Base-by-base conservation (phyloP, 2,329 filamentous ascomycete genomes). In the Exophiala sp. region DNA sequence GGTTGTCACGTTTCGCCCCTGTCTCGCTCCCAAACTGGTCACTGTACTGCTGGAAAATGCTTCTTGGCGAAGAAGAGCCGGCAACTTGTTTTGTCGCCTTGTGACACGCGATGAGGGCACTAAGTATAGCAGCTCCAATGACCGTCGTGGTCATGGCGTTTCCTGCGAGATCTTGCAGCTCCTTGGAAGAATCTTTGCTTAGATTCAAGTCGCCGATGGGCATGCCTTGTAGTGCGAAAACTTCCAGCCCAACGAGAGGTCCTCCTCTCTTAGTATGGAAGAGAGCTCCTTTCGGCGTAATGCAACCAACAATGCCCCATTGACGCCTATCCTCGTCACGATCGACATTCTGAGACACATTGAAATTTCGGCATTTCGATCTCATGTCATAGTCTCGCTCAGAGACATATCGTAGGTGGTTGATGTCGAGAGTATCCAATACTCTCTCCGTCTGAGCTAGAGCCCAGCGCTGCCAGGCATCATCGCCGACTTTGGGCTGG, bases 121-220 rank as follows among this genome's bases (percentile, higher is more conserved):
- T 70, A 1, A 87, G 60, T 1, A 86, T 74, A 0, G 78, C 77
- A 1, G 77, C 73, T 2, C 82, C 83, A 8, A 89, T 79, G 1
- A 88, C 83, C 0, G 86, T 85, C 0, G 80, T 80, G 1, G 78
- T 81, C 86, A 91, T 91, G 0, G 86, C 86, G 63, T 93, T 91
- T 0, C 86, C 86, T 1, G 84, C 85, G 1, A 91, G 69, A 56
- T 88, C 80, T 55, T 83, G 79, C 2, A 87, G 69, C 14, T 89
- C 70, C 1, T 68, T 65, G 40, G 82, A 73, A 0, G 74, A 77
- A 59, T 90, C 82, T 7, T 75, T 75, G 0, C 78, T 81, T n/a
- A 88, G 72, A 0, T 80, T 69, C 9, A 90, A 69, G 42, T 76
- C 74, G 46, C 81, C 68, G 1, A 83, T 64, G 0, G 84, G 83